Evolutionary conservation across 2,329 filamentous ascomycete genomes (phyloP).

Genomic region (Fusarium gaditjirri): DNA sequence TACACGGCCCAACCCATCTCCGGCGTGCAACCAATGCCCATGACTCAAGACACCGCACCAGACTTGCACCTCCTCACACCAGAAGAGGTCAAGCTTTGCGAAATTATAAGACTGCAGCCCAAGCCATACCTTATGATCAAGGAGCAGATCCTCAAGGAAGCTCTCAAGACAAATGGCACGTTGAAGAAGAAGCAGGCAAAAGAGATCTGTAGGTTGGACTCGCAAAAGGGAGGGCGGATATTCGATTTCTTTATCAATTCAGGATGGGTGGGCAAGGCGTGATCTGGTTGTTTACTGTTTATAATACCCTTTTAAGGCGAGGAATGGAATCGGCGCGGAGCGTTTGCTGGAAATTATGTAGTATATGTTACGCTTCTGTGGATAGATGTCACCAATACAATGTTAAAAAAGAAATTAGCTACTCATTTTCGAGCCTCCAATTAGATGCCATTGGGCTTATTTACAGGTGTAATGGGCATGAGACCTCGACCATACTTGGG

Average conservation of each 20-base stretch:
- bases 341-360: conserved; percentile 23
- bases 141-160: conserved; percentile 89
- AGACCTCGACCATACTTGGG: not conserved
- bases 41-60: conserved; percentile 79
- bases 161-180: conserved; percentile 85
- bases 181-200: conserved; percentile 95
- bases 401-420: not conserved
- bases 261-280: conserved; percentile 92
- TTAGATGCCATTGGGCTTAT: not conserved
- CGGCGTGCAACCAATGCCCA: conserved; percentile 70
- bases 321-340: conserved; percentile 24
- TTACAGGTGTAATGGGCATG: not conserved
- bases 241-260: conserved; percentile 96
- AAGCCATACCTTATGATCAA: conserved; percentile 97
- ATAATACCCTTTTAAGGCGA: conserved; percentile 41
- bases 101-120: conserved; percentile 83
- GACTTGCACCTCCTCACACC: conserved; percentile 87
- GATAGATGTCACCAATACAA: conserved; percentile 17
- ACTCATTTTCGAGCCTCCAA: not conserved
- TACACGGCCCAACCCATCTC: conserved; percentile 66
- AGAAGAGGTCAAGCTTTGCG: conserved; percentile 88
- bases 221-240: conserved; percentile 83
- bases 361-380: conserved; percentile 2
- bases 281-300: conserved; percentile 35
- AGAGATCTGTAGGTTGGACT: conserved; percentile 85